Base-by-base conservation (phyloP, 805 yeast species). In the Saitoella complicata region DNA sequence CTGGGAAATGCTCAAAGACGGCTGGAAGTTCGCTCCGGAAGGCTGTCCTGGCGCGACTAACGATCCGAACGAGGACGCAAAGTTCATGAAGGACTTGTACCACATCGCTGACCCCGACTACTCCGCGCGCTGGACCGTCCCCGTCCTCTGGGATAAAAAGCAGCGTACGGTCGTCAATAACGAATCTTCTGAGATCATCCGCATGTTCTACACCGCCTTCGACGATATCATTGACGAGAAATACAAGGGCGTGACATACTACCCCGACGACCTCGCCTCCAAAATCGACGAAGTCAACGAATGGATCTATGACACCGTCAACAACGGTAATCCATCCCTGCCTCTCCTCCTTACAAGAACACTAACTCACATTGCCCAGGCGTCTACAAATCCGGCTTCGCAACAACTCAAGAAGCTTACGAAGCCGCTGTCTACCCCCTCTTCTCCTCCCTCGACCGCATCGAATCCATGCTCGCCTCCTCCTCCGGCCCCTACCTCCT, bases 341-440 rank as follows among this genome's bases (percentile, higher is more conserved):
- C 21, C 21, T 21, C 21, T 4, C 21, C 4, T 21, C 21, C 21
- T 21, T 2, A 21, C 21, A 21, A 21, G 2, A 21, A 21, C 21
- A 21, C 21, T 21, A 21, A 21, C 21, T 21, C 21, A 21, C 21
- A 21, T 21, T 21, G 21, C 21, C 21, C 21, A 21, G 21, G 95
- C 32, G 96, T 87, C 38, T 88, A 88, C 69, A 87, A 85, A 65
- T 53, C 88, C 2, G 96, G 97, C 0, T 87, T 87, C 63, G 84
- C 95, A 5, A 75, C 86, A 5, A 71, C 72, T 43, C 94, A 84
- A 62, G 86, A 80, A 50, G 82, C 80, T 9, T 87, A 51, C 35
- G 86, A 82, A 51, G 68, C 64, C 45, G 80, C 79, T 53, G 83
- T 80, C 2, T 60, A 55, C 35, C 71, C 70, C 38, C 64, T 87